phyloP scores from a whole-genome alignment of 768 basidiomycete genomes.

The Boletus vermiculosoides region DNA sequence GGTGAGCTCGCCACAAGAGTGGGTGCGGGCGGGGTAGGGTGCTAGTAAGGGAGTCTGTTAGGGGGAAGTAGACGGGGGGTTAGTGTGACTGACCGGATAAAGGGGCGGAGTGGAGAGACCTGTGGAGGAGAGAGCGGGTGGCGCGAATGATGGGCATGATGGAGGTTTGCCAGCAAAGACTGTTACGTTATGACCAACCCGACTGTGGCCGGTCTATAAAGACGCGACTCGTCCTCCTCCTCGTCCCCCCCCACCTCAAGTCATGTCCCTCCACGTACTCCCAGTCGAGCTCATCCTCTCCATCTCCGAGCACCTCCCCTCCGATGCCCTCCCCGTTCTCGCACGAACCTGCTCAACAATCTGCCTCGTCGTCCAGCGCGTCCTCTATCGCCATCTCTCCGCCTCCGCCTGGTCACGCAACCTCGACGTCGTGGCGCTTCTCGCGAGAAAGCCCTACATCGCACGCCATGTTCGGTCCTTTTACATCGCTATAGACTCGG shows the following conservation, averaged over 20 bases:
- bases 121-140: neutral
- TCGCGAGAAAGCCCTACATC: conserved; percentile 55
- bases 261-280: conserved; percentile 47
- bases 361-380: conserved; percentile 51
- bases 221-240: neutral
- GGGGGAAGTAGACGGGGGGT: neutral
- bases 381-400: conserved; percentile 60
- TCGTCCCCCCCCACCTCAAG: neutral
- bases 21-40: conserved; percentile 59
- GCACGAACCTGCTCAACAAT: conserved; percentile 43
- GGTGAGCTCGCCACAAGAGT: conserved; percentile 60
- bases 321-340: conserved; percentile 45
- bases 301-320: conserved; percentile 41
- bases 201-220: neutral
- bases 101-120: neutral
- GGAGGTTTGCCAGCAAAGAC: neutral
- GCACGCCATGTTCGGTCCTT: conserved; percentile 64
- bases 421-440: conserved; percentile 50
- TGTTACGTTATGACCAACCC: conserved; percentile 17
- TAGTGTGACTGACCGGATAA: neutral
- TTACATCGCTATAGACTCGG: conserved; percentile 49
- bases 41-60: conserved; percentile 34
- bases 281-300: conserved; percentile 64
- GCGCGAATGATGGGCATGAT: conserved; percentile 6
- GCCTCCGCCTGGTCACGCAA: conserved; percentile 45